These are phyloP conservation scores for Leccinum pachyderme DNA, from an alignment of 1,284 basidiomycete species.

Conservation along the genomic window DNA sequence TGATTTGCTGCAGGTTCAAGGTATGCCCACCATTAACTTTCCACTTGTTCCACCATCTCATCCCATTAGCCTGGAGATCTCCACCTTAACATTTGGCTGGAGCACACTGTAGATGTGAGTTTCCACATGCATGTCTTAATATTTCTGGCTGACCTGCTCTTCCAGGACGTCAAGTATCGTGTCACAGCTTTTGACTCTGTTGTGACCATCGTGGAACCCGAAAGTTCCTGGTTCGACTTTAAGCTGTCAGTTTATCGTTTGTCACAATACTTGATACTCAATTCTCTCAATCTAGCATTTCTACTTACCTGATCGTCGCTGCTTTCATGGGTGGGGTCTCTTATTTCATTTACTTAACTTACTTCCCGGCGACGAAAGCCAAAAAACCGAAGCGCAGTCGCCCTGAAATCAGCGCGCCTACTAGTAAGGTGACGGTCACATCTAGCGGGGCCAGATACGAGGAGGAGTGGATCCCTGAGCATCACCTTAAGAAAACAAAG, in stretches of 20 bases:
- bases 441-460: slow-evolving; percentile 75
- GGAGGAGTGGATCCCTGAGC: slow-evolving; percentile 91
- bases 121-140: slow-evolving; percentile 5
- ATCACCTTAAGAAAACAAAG: slow-evolving; percentile 75
- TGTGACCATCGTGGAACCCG: slow-evolving; percentile 81
- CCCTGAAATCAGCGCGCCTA: slow-evolving; percentile 51
- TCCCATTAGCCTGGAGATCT: slow-evolving; percentile 67
- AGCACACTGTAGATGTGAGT: slow-evolving; percentile 65
- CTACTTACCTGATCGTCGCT: slow-evolving; percentile 75
- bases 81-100: slow-evolving; percentile 77
- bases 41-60: slow-evolving; percentile 1
- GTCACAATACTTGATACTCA: slow-evolving; percentile 3
- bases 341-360: slow-evolving; percentile 69
- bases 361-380: slow-evolving; percentile 55
- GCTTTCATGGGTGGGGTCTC: slow-evolving; percentile 61
- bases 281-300: slow-evolving; percentile 48
- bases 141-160: not conserved
- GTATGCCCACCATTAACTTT: slow-evolving; percentile 33
- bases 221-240: slow-evolving; percentile 75
- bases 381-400: slow-evolving; percentile 37
- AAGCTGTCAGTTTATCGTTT: slow-evolving; percentile 57
- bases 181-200: slow-evolving; percentile 77
- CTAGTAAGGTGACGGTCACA: slow-evolving; percentile 61
- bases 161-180: slow-evolving; percentile 55
- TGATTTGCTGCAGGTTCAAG: slow-evolving; percentile 53